Conservation (phyloP, 2,329 filamentous ascomycete genomes). For the Penicillium sp. region DNA sequence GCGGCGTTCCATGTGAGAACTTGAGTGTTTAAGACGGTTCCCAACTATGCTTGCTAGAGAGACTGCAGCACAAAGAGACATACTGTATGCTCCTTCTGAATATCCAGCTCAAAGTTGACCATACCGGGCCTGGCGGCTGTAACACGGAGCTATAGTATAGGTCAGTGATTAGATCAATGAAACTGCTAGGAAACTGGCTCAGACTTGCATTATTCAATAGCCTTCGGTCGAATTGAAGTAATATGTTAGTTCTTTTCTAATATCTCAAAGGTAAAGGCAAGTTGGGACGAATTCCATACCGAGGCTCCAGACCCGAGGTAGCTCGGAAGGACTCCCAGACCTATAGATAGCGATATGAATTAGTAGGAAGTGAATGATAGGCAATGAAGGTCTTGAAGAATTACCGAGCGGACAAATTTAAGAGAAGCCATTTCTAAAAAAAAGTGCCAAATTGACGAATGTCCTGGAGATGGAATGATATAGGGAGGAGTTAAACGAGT, state of each 20-base stretch:
- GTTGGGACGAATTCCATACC: constrained; percentile 53
- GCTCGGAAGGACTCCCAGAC: constrained; percentile 82
- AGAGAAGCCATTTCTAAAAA: constrained; percentile 53
- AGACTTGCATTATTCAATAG: constrained; percentile 44
- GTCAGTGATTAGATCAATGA: constrained; percentile 4
- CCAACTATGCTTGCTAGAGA: neutral
- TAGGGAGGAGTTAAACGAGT: neutral
- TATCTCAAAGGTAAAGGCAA: neutral
- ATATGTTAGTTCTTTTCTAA: constrained; percentile 9
- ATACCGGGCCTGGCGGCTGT: constrained; percentile 60
- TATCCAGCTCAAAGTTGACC: constrained; percentile 65
- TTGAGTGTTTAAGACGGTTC: neutral
- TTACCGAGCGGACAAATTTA: constrained; percentile 65
- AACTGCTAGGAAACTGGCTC: neutral
- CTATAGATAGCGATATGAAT: constrained; percentile 46
- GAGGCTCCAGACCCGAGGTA: constrained; percentile 84
- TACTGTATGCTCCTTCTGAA: constrained; percentile 66
- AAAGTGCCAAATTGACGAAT: neutral
- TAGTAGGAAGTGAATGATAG: constrained; percentile 5
- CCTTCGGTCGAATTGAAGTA: constrained; percentile 12
- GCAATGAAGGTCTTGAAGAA: constrained; percentile 17
- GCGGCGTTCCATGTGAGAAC: neutral
- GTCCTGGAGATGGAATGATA: neutral
- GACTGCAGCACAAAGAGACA: constrained; percentile 12
- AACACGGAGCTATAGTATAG: constrained; percentile 54